Evolutionary conservation across 1,284 basidiomycete species (phyloP).

Genomic region (Fomitiporia mediterranea): DNA sequence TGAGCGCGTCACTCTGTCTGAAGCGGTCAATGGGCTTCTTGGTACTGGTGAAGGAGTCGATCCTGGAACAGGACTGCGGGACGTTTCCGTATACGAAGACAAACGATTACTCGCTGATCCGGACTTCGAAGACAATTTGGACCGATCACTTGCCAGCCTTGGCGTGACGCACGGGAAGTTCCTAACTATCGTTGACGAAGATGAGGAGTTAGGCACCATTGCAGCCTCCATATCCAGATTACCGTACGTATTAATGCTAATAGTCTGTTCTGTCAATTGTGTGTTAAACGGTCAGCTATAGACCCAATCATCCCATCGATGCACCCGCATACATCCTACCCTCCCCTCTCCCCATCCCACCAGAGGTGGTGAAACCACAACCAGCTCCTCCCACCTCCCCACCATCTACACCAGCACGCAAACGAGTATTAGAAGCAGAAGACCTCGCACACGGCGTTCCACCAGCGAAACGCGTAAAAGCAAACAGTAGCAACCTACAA

Average conservation of each 20-base stretch:
- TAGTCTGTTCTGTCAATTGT: slow-evolving; percentile 6
- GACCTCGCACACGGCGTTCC: slow-evolving; percentile 48
- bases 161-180: slow-evolving; percentile 74
- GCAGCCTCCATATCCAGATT: slow-evolving; percentile 66
- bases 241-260: too few species aligned
- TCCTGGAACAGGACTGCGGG: slow-evolving; percentile 39
- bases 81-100: slow-evolving; percentile 86
- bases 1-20: slow-evolving; percentile 58
- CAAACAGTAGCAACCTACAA: slow-evolving; percentile 23
- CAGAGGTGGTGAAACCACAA: slow-evolving; percentile 42
- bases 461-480: slow-evolving; percentile 48
- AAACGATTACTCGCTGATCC: slow-evolving; percentile 79
- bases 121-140: slow-evolving; percentile 85
- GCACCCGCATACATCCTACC: slow-evolving; percentile 56
- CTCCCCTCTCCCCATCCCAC: slow-evolving; percentile 51
- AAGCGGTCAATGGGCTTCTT: slow-evolving; percentile 66
- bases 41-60: slow-evolving; percentile 42
- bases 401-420: slow-evolving; percentile 39
- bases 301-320: slow-evolving; percentile 48
- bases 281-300: slow-evolving; percentile 25
- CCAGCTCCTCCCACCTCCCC: slow-evolving; percentile 35
- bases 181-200: slow-evolving; percentile 84
- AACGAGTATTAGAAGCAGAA: slow-evolving; percentile 50
- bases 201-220: slow-evolving; percentile 71
- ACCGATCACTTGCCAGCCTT: slow-evolving; percentile 67